These are phyloP conservation scores for Pseudoturritis turrita DNA, from an alignment of 345 rosid genomes.

Conservation along the genomic window DNA sequence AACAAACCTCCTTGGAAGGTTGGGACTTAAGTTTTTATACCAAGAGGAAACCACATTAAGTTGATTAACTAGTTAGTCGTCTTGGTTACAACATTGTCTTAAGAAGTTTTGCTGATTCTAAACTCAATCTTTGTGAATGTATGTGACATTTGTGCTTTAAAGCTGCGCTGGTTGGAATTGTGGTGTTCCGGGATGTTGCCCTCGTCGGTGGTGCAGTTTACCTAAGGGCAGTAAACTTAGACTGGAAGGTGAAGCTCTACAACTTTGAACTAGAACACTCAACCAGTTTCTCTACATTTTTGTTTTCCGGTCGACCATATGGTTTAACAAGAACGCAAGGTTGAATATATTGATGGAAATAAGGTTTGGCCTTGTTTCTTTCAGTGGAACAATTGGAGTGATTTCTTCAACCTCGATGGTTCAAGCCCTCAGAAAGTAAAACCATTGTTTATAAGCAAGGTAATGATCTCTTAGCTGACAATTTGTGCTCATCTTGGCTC, in stretches of 20 bases:
- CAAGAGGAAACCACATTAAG: background rate
- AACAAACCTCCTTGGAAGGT: background rate
- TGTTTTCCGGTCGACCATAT: background rate
- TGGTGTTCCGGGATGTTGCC: slow-evolving; percentile 65
- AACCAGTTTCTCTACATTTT: background rate
- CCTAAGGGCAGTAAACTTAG: slow-evolving; percentile 63
- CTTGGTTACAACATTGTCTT: background rate
- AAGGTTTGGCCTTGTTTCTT: slow-evolving; percentile 12
- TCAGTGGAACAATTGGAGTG: slow-evolving; percentile 75
- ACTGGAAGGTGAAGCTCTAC: slow-evolving; percentile 58
- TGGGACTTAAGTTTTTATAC: background rate
- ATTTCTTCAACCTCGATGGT: slow-evolving; percentile 81
- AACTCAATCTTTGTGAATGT: slow-evolving; percentile 10
- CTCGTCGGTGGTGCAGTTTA: slow-evolving; percentile 82
- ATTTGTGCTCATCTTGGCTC: background rate
- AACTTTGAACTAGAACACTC: slow-evolving; percentile 1
- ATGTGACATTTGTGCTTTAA: slow-evolving; percentile 13
- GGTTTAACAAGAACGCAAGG: background rate
- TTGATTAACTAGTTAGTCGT: background rate
- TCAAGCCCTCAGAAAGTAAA: slow-evolving; percentile 64
- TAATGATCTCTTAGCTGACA: slow-evolving; percentile 8
- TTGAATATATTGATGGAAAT: background rate
- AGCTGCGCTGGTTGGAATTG: slow-evolving; percentile 86
- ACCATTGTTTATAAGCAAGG: slow-evolving; percentile 95
- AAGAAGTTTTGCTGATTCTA: background rate